Conservation (phyloP, 1,284 basidiomycete species). For the Ustanciosporium gigantosporum region DNA sequence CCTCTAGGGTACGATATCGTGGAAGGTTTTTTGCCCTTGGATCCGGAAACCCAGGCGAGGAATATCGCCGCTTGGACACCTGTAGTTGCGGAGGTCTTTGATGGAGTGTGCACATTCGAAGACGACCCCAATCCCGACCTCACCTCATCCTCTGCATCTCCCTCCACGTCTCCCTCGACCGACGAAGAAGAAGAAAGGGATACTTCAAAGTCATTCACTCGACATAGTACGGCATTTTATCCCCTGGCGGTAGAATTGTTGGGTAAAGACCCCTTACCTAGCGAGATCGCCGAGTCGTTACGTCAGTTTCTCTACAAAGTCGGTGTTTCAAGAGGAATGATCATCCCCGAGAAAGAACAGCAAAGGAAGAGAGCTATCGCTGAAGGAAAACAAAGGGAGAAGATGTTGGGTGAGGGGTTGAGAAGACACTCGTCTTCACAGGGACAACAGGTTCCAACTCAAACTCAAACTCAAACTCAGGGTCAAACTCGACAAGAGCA, state of each 20-base stretch:
- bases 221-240: constrained; percentile 50
- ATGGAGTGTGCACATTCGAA: constrained; percentile 86
- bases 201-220: constrained; percentile 23
- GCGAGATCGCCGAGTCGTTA: constrained; percentile 35
- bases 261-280: constrained; percentile 38
- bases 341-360: constrained; percentile 25
- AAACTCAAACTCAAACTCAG: no score
- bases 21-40: constrained; percentile 85
- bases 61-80: constrained; percentile 98
- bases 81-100: constrained; percentile 88
- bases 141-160: no score
- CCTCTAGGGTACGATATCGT: constrained; percentile 92
- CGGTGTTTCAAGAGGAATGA: constrained; percentile 40
- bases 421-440: no score
- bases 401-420: constrained; percentile 23
- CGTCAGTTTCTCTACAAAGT: constrained; percentile 44
- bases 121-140: constrained; percentile 71
- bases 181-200: constrained; percentile 3
- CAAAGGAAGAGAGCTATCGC: constrained; percentile 13
- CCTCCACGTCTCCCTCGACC: constrained; percentile 3
- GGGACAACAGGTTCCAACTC: no score
- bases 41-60: constrained; percentile 86
- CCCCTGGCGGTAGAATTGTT: constrained; percentile 56
- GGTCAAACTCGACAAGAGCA: no score
- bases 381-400: constrained; percentile 32